phyloP scores from a whole-genome alignment of 202 grass and related monocot species.

The Miscanthus sacchariflorus region DNA sequence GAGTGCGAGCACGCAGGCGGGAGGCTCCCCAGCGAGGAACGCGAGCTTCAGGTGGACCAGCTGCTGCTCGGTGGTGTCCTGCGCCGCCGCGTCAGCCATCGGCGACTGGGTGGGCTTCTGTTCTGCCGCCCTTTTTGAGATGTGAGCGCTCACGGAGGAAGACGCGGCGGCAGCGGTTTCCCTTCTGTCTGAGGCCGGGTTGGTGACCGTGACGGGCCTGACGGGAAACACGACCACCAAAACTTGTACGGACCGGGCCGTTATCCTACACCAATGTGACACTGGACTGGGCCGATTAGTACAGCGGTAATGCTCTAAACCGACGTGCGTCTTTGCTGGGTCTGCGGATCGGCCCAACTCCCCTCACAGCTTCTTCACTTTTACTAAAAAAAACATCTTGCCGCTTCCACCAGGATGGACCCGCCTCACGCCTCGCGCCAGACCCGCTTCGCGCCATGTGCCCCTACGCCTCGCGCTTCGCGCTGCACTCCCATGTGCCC shows the following conservation, averaged over 20 bases:
- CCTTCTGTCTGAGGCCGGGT: no score
- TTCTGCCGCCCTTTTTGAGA: background rate
- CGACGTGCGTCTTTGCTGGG: no score
- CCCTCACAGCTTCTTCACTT: no score
- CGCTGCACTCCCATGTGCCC: no score
- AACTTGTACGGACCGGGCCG: background rate
- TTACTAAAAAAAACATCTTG: no score
- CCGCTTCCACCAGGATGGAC: no score
- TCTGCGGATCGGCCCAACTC: no score
- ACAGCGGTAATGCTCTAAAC: background rate
- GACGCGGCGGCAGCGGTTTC: background rate
- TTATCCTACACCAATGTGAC: background rate
- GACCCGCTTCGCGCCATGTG: no score
- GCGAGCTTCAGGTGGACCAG: slow-evolving; percentile 71
- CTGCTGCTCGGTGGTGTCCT: background rate
- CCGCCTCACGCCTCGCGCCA: no score
- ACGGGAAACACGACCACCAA: background rate
- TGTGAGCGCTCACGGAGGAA: background rate
- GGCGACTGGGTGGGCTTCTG: background rate
- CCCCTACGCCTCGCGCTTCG: no score
- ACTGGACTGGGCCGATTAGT: background rate
- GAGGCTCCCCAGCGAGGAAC: slow-evolving; percentile 69
- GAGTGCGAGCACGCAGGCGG: slow-evolving; percentile 66
- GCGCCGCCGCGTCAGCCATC: slow-evolving; percentile 37
- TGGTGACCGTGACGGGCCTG: background rate